These are phyloP conservation scores for Platismatia glauca DNA, from an alignment of 495 filamentous ascomycete species.

Conservation along the genomic window DNA sequence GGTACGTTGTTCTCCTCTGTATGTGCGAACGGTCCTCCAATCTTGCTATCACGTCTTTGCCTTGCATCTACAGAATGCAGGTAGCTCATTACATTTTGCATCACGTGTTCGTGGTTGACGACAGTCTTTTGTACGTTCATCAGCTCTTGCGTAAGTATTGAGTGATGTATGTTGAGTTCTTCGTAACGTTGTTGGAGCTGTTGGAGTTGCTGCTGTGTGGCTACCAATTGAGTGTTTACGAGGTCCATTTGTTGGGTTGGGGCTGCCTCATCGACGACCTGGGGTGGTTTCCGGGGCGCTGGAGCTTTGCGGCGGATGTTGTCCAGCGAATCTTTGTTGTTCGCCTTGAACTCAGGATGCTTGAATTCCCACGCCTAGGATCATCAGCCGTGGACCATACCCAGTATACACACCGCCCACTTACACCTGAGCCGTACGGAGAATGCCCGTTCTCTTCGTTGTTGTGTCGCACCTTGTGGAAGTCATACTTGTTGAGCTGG, in stretches of 20 bases:
- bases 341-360: constrained; percentile 90
- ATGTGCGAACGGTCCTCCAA: constrained; percentile 40
- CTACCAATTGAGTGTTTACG: constrained; percentile 76
- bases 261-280: constrained; percentile 57
- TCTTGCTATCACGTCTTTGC: constrained; percentile 53
- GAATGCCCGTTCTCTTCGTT: constrained; percentile 88
- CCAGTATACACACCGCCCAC: constrained; percentile 24
- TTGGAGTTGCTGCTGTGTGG: constrained; percentile 87
- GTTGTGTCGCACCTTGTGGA: constrained; percentile 97
- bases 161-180: constrained; percentile 75
- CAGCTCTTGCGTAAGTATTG: constrained; percentile 78
- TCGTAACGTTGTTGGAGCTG: constrained; percentile 75
- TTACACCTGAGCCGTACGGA: constrained; percentile 83
- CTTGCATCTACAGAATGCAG: constrained; percentile 57
- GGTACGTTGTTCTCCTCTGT: constrained; percentile 21
- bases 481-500: constrained; percentile 98
- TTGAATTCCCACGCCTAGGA: constrained; percentile 92
- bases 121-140: constrained; percentile 84
- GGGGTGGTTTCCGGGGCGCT: constrained; percentile 69
- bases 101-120: constrained; percentile 69
- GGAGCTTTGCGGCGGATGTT: constrained; percentile 96
- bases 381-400: constrained; percentile 2
- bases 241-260: constrained; percentile 84
- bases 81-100: constrained; percentile 66
- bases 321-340: constrained; percentile 93